Base-by-base conservation (phyloP, 192 early-diverging fungal genomes). In the Backusella mclennaniae region DNA sequence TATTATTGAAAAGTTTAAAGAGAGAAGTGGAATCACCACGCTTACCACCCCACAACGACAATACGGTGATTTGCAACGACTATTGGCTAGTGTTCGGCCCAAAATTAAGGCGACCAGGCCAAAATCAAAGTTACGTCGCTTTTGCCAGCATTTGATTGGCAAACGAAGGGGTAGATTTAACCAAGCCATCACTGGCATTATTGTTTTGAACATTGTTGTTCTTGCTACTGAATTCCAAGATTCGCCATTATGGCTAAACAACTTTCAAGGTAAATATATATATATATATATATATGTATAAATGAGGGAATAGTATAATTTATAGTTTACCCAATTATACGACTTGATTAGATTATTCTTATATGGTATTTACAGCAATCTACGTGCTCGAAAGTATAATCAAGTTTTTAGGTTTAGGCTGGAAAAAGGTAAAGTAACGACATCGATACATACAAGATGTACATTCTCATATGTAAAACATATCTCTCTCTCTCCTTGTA, bases 1-100 rank as follows among this genome's bases (percentile, higher is more conserved):
- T 21, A 87, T 89, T 29, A 84, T 89, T 42, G 85, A 85, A 67
- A 88, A 86, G 49, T 89, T 84, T 67, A 86, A 84, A 31, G 82
- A 83, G 67, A 73, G 87, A 66, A 83, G 82, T 11, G 88, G 88
- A 14, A 84, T 82, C 6, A 84, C 88, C 0, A 86, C 84, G 35
- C 78, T 89, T 66, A 89, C 88, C 0, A 76, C 81, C 14, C 78
- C 83, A 9, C 88, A 89, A 42, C 77, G 84, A 19, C 85, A 84
- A 66, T 89, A 85, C 78, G 71, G 84, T 56, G 87, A 89, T 76
- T 56, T 89, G 38, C 78, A 82, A 68, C 88, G 85, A n/a, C 77
- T 85, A 35, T 46, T 89, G 4, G 84, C 80, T 29, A 80, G 84
- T 21, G 82, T 86, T 44, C 80, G 79, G 21, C 87, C 87, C 68